A percentile compares a stretch with the other conserved stretches of the same genome.
Conservation (phyloP, 1,284 basidiomycete genomes). For the Moniliophthora roreri region DNA sequence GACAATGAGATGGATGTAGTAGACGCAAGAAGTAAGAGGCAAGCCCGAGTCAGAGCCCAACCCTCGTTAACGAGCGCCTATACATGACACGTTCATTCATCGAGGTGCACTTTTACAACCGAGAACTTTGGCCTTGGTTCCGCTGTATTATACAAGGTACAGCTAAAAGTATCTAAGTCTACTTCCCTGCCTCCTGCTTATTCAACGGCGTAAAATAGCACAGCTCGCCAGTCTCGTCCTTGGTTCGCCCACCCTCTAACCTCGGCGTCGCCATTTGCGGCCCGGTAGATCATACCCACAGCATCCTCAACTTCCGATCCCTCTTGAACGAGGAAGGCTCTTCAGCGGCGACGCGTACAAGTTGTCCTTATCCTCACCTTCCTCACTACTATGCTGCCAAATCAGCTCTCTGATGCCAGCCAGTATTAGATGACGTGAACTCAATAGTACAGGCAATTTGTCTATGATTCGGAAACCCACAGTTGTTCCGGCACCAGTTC, state of each 20-base stretch:
- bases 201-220: slow-evolving; percentile 13
- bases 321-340: slow-evolving; percentile 1
- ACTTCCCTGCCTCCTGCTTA: too few species aligned
- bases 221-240: too few species aligned
- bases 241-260: slow-evolving; percentile 8
- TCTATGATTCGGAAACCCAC: slow-evolving; percentile 15
- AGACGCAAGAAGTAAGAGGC: too few species aligned
- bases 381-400: not conserved
- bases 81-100: too few species aligned
- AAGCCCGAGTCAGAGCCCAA: too few species aligned
- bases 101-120: too few species aligned
- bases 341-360: slow-evolving; percentile 10
- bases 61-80: too few species aligned
- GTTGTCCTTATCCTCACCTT: not conserved
- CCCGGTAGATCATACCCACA: slow-evolving; percentile 8
- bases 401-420: not conserved
- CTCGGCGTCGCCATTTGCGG: slow-evolving; percentile 12
- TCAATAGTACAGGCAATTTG: slow-evolving; percentile 10
- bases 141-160: too few species aligned
- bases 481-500: slow-evolving; percentile 5
- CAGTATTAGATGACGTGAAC: not conserved
- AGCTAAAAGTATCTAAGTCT: too few species aligned
- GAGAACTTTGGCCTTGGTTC: too few species aligned
- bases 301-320: slow-evolving; percentile 1
- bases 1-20: too few species aligned